Percentiles rank a stretch among this genome's conserved stretches.
Conservation (phyloP, 208 protist genomes). For the Strigomonas galati region DNA sequence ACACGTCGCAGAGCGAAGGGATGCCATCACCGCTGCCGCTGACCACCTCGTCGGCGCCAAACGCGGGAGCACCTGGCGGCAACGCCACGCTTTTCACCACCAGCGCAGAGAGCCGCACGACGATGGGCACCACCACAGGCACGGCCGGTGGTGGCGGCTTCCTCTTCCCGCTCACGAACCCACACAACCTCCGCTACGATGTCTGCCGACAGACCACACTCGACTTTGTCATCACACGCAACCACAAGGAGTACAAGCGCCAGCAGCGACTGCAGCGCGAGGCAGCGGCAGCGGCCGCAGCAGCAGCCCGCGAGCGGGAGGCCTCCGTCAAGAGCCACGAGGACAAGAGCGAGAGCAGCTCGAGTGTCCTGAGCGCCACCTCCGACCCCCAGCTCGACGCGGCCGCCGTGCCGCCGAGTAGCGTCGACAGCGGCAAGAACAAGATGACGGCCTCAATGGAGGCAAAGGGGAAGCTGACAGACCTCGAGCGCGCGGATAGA, state of each 20-base stretch:
- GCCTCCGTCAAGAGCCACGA: neutral
- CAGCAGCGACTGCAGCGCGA: constrained; percentile 9
- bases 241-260: constrained; percentile 12
- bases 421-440: neutral
- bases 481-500: constrained; percentile 8
- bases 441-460: constrained; percentile 3
- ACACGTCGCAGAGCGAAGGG: neutral
- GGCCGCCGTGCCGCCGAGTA: neutral
- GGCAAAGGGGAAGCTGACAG: neutral
- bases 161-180: constrained; percentile 48
- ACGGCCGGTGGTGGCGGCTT: constrained; percentile 6
- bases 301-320: constrained; percentile 4
- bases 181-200: constrained; percentile 49
- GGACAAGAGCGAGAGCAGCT: neutral
- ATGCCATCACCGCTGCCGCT: neutral
- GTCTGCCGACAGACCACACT: constrained; percentile 21
- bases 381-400: neutral
- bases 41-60: neutral
- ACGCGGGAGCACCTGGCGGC: neutral
- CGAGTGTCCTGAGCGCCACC: neutral
- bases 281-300: constrained; percentile 4
- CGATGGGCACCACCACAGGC: neutral
- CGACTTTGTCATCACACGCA: constrained; percentile 18
- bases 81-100: neutral
- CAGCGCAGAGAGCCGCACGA: neutral